Evolutionary conservation across 164 flowering plant genomes (phyloP), one percentile per base, ranked within the genome.

Genomic region (Warburgia ugandensis): DNA sequence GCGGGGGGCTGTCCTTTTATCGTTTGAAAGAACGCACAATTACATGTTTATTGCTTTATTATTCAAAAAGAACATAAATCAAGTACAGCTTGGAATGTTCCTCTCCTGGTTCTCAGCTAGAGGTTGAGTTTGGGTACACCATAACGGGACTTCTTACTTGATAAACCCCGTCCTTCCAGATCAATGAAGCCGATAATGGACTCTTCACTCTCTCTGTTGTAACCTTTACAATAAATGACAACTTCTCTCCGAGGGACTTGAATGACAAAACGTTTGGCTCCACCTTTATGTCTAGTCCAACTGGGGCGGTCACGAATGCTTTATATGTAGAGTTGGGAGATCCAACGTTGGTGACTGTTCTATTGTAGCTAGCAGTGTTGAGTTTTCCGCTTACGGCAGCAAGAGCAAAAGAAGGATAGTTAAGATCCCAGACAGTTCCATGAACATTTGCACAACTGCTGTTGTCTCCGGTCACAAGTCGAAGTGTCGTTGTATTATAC

Each of bases 101-200:
- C n/a, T n/a, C n/a, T n/a, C n/a, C n/a, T n/a, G n/a, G n/a, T n/a
- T n/a, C n/a, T n/a, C n/a, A n/a, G n/a, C n/a, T n/a, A n/a, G n/a
- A n/a, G n/a, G n/a, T n/a, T n/a, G n/a, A n/a, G n/a, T n/a, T n/a
- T n/a, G n/a, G n/a, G n/a, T n/a, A n/a, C n/a, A n/a, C n/a, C n/a
- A n/a, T n/a, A n/a, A n/a, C n/a, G n/a, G 86, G 84, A 55, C 87
- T 84, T 55, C 77, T 68, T n/a, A 83, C 87, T 58, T 59, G 63
- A 50, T 66, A 49, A 19, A 51, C 39, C 0, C 83, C 85, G 68
- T 85, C 87, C 41, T 59, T 62, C 85, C 89, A 82, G 31, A 63
- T 64, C 52, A 80, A 58, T 35, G 75, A 54, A 50, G 63, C 55
- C 1, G 55, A 27, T 13, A 14, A 16, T 5, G 7, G 28, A 16